phyloP scores from a whole-genome alignment of 768 basidiomycete genomes.

The Asterophora parasitica region DNA sequence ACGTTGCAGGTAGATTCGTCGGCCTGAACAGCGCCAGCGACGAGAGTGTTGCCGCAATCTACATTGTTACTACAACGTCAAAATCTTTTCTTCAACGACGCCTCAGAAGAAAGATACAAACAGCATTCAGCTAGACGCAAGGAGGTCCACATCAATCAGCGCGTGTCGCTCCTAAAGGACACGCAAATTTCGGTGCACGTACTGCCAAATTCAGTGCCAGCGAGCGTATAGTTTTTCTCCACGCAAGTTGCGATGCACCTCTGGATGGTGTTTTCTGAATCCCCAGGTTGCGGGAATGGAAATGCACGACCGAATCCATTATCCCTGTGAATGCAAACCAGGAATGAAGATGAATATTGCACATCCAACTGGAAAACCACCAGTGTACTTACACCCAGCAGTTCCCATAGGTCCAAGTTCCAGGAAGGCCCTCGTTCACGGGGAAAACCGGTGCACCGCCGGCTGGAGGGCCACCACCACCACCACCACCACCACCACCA shows the following conservation, averaged over 20 bases:
- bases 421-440: constrained; percentile 48
- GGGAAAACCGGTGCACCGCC: constrained; percentile 27
- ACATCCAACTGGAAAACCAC: background rate
- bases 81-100: background rate
- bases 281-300: constrained; percentile 20
- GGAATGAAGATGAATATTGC: background rate
- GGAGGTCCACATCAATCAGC: background rate
- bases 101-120: constrained; percentile 21
- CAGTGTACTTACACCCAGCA: constrained; percentile 55
- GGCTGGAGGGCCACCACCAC: constrained; percentile 21
- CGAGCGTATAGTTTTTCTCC: constrained; percentile 53
- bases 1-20: constrained; percentile 58
- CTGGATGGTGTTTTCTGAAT: constrained; percentile 47
- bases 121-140: constrained; percentile 36
- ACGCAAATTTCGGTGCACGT: constrained; percentile 18
- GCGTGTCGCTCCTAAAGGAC: constrained; percentile 2
- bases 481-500: constrained; percentile 32
- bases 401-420: constrained; percentile 53
- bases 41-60: constrained; percentile 71
- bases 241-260: constrained; percentile 58
- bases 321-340: constrained; percentile 28
- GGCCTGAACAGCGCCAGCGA: constrained; percentile 52
- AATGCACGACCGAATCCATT: constrained; percentile 64
- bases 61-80: background rate
- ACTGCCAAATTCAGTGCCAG: constrained; percentile 67